These are phyloP conservation scores for Pezicula neosporulosa DNA, from an alignment of 2,329 filamentous ascomycete genomes.

Conservation along the genomic window DNA sequence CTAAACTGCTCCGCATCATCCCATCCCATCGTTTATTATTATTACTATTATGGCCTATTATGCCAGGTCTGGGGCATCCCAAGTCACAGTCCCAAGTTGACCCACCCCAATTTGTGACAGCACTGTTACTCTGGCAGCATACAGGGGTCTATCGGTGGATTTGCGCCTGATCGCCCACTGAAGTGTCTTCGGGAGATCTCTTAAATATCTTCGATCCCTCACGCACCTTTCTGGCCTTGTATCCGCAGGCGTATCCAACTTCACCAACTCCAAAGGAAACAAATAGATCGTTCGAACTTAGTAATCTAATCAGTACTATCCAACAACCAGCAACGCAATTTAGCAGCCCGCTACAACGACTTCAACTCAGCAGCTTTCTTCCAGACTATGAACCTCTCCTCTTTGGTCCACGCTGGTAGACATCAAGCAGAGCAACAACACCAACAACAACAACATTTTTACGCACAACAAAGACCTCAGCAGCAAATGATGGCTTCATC, in stretches of 20 bases:
- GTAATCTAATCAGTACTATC: conserved; percentile 23
- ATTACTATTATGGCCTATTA: conserved; percentile 11
- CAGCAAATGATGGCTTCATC: conserved; percentile 39
- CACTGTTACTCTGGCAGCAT: conserved; percentile 37
- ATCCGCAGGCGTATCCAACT: conserved; percentile 27
- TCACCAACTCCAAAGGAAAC: conserved; percentile 28
- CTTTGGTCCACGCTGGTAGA: conserved; percentile 28
- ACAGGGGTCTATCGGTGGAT: conserved; percentile 47
- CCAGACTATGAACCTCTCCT: conserved; percentile 31
- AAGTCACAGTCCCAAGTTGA: conserved; percentile 30
- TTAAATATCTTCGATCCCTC: conserved; percentile 43
- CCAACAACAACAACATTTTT: conserved; percentile 20
- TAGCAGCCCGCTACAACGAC: conserved; percentile 7
- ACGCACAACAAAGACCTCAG: conserved; percentile 28
- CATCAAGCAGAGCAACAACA: conserved; percentile 23
- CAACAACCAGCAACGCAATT: conserved; percentile 5
- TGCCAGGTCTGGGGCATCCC: conserved; percentile 28
- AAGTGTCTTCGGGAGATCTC: conserved; percentile 46
- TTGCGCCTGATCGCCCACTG: conserved; percentile 48
- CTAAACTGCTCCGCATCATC: conserved; percentile 19
- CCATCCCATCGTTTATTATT: conserved; percentile 17
- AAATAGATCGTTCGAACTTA: conserved; percentile 27
- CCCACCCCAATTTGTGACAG: conserved; percentile 55
- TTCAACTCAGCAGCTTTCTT: conserved; percentile 1
- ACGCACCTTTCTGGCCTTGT: conserved; percentile 26